These are phyloP conservation scores for Saprolegnia diclina DNA, from an alignment of 352 stramenopile genomes.

Conservation along the genomic window DNA sequence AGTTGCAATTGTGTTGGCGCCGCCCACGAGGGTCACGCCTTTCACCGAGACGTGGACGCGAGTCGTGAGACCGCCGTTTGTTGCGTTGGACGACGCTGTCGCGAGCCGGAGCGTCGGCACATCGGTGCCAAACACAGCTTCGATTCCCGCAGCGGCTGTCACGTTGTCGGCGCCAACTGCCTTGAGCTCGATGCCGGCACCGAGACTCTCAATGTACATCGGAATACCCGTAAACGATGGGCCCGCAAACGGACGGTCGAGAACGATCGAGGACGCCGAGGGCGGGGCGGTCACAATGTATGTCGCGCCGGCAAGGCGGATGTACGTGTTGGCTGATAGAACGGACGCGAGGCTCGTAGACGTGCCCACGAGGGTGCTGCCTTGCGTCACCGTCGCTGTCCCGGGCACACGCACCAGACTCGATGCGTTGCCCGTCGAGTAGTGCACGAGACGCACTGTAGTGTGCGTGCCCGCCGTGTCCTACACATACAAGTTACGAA, in stretches of 20 bases:
- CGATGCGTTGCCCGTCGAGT: slow-evolving; percentile 39
- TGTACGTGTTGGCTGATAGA: slow-evolving; percentile 37
- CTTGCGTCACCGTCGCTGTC: slow-evolving; percentile 44
- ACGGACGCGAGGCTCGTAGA: slow-evolving; percentile 37
- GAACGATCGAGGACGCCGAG: slow-evolving; percentile 35
- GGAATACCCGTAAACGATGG: slow-evolving; percentile 45
- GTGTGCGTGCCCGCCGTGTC: slow-evolving; percentile 33
- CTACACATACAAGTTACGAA: not conserved
- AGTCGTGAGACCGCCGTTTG: slow-evolving; percentile 36
- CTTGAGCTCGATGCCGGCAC: slow-evolving; percentile 42
- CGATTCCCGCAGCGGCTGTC: slow-evolving; percentile 34
- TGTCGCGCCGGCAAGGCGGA: slow-evolving; percentile 43
- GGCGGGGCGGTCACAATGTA: slow-evolving; percentile 44
- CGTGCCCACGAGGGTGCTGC: slow-evolving; percentile 43
- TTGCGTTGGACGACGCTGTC: slow-evolving; percentile 32
- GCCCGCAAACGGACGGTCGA: slow-evolving; percentile 47
- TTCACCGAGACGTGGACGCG: slow-evolving; percentile 31
- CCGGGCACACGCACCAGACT: slow-evolving; percentile 34
- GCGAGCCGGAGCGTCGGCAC: slow-evolving; percentile 38
- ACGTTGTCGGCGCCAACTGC: slow-evolving; percentile 28
- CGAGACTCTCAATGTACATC: slow-evolving; percentile 48
- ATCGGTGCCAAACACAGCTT: slow-evolving; percentile 27
- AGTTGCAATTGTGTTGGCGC: slow-evolving; percentile 16
- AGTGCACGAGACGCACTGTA: slow-evolving; percentile 47
- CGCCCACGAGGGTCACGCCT: slow-evolving; percentile 33